Conservation (phyloP, 2,329 filamentous ascomycete species). For the Cladosporium sp. region DNA sequence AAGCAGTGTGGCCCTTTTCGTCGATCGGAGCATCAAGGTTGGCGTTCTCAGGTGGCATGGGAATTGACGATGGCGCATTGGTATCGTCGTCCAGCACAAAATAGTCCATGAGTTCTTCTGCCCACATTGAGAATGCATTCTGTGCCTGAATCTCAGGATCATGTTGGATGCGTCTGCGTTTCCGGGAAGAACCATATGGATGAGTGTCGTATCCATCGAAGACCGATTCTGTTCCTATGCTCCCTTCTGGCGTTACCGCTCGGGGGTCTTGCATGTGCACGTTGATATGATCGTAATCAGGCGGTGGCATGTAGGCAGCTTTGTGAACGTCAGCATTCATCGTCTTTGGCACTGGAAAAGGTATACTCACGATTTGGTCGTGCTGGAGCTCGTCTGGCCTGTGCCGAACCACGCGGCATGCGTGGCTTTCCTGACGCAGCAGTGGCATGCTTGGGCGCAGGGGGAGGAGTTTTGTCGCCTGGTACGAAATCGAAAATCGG, state of each 20-base stretch:
- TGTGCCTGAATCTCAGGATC: conserved; percentile 57
- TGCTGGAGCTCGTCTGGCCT: conserved; percentile 19
- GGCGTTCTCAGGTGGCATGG: conserved; percentile 79
- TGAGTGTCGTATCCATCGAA: conserved; percentile 77
- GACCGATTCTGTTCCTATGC: conserved; percentile 78
- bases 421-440: conserved; percentile 72
- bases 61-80: conserved; percentile 64
- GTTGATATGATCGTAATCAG: conserved; percentile 28
- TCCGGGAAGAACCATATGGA: conserved; percentile 58
- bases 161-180: conserved; percentile 70
- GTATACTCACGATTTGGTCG: conserved; percentile 15
- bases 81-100: conserved; percentile 63
- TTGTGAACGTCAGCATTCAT: not conserved
- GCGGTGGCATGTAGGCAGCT: conserved; percentile 10
- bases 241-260: conserved; percentile 82
- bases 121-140: conserved; percentile 84
- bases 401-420: conserved; percentile 51
- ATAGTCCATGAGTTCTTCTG: conserved; percentile 91
- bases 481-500: conserved; percentile 88
- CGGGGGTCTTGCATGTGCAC: conserved; percentile 31
- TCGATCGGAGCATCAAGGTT: conserved; percentile 92
- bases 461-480: conserved; percentile 83
- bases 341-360: not conserved
- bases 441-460: conserved; percentile 82
- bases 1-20: conserved; percentile 82